A percentile compares a stretch with the other conserved stretches of the same genome.
Evolutionary conservation across 306 rosid genomes (phyloP).

Genomic region (Mimosa bimucronata): DNA sequence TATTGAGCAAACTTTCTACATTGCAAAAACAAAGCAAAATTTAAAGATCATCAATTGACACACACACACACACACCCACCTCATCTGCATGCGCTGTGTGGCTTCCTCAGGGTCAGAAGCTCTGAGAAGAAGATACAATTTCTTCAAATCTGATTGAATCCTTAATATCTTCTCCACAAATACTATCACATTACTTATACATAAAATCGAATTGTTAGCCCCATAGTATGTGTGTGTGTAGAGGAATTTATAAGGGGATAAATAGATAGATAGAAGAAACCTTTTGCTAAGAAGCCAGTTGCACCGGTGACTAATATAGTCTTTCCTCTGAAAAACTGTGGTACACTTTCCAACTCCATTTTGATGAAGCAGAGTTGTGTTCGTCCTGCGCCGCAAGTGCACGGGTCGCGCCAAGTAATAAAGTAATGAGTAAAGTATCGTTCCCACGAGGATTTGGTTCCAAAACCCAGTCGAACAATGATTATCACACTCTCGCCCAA

Average conservation of each 20-base stretch:
- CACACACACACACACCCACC: neutral
- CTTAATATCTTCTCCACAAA: constrained; percentile 78
- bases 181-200: constrained; percentile 42
- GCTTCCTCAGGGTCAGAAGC: constrained; percentile 60
- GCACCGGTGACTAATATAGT: neutral
- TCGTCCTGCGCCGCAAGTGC: too few species aligned
- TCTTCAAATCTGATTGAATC: constrained; percentile 74
- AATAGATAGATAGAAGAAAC: neutral
- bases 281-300: neutral
- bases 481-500: too few species aligned
- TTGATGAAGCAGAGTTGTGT: neutral
- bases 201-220: neutral
- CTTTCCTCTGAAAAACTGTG: neutral
- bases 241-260: neutral
- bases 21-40: too few species aligned
- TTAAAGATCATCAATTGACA: too few species aligned
- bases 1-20: too few species aligned
- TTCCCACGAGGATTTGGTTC: too few species aligned
- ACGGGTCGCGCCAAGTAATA: too few species aligned
- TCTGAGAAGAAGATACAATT: constrained; percentile 75
- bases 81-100: constrained; percentile 58
- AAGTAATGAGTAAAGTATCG: too few species aligned
- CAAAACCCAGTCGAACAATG: too few species aligned
- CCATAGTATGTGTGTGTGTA: neutral
- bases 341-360: neutral